These are phyloP conservation scores for Macrocybe sp. DNA, from an alignment of 1,284 basidiomycete species.

Conservation along the genomic window DNA sequence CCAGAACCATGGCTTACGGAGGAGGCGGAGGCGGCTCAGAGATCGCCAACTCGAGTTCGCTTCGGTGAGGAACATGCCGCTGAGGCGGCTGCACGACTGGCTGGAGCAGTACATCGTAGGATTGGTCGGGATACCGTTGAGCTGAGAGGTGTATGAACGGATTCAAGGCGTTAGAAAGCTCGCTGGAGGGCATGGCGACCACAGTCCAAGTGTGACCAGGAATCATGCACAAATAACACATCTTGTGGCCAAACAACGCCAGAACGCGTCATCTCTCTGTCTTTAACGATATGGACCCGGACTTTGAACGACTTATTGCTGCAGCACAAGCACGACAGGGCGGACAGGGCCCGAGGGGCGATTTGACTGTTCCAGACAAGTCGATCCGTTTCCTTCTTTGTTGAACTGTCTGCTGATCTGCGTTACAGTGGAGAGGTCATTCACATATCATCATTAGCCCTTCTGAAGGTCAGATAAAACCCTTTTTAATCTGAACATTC, in stretches of 20 bases:
- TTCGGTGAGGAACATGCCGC: slow-evolving; percentile 43
- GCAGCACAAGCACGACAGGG: slow-evolving; percentile 40
- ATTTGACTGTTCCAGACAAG: slow-evolving; percentile 69
- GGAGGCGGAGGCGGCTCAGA: slow-evolving; percentile 37
- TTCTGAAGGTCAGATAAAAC: slow-evolving; percentile 70
- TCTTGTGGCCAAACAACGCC: slow-evolving; percentile 44
- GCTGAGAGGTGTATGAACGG: slow-evolving; percentile 50
- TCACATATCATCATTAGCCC: slow-evolving; percentile 90
- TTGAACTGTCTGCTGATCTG: slow-evolving; percentile 7
- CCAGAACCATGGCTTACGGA: slow-evolving; percentile 11
- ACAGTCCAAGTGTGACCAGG: slow-evolving; percentile 12
- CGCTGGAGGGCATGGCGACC: slow-evolving; percentile 48
- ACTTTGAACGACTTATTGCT: slow-evolving; percentile 55
- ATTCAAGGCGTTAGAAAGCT: slow-evolving; percentile 73
- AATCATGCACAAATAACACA: slow-evolving; percentile 27
- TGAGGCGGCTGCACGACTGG: slow-evolving; percentile 26
- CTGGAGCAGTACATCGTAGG: slow-evolving; percentile 18
- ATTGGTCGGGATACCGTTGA: slow-evolving; percentile 21
- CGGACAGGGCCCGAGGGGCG: slow-evolving; percentile 35
- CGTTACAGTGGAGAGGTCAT: slow-evolving; percentile 84
- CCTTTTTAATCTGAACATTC: background rate
- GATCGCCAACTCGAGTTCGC: slow-evolving; percentile 56
- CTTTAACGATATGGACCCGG: slow-evolving; percentile 41
- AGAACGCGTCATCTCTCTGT: slow-evolving; percentile 6
- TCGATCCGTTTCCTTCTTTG: slow-evolving; percentile 25